Evolutionary conservation across 108 stramenopile species (phyloP).

Genomic region (Fistulifera pelliculosa): DNA sequence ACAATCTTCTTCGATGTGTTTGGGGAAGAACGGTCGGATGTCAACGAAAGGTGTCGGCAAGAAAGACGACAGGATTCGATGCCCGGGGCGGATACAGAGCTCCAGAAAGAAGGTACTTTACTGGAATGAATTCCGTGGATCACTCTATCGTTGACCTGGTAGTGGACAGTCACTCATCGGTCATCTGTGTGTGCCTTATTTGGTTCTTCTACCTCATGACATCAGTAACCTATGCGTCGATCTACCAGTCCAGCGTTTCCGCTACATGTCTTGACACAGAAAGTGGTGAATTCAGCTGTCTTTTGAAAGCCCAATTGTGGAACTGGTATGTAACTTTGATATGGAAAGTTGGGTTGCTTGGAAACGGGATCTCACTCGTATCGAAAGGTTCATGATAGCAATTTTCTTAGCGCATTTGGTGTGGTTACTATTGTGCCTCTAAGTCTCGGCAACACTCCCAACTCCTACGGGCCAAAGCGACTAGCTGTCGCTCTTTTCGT

Average conservation of each 20-base stretch:
- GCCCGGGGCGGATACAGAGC: neutral
- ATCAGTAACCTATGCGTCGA: neutral
- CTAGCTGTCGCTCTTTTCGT: neutral
- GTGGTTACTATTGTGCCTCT: constrained; percentile 2
- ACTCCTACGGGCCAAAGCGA: too few relatives aligned
- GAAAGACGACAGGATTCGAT: neutral
- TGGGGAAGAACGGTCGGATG: constrained; percentile 5
- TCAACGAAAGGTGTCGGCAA: neutral
- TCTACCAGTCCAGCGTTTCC: too few relatives aligned
- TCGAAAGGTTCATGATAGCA: neutral
- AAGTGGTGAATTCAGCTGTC: too few relatives aligned
- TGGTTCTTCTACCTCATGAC: constrained; percentile 26
- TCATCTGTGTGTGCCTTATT: constrained; percentile 2
- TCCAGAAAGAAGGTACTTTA: neutral
- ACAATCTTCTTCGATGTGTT: constrained; percentile 25
- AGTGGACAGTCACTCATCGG: constrained; percentile 16
- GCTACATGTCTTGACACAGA: too few relatives aligned
- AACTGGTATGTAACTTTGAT: too few relatives aligned
- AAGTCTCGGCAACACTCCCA: neutral
- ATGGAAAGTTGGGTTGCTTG: too few relatives aligned
- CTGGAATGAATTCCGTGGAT: neutral
- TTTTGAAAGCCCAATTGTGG: too few relatives aligned
- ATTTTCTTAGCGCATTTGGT: neutral
- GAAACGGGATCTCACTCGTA: too few relatives aligned
- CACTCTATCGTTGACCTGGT: constrained; percentile 17